Base-by-base conservation (phyloP, 768 basidiomycete species). In the Mrakia blollopis region DNA sequence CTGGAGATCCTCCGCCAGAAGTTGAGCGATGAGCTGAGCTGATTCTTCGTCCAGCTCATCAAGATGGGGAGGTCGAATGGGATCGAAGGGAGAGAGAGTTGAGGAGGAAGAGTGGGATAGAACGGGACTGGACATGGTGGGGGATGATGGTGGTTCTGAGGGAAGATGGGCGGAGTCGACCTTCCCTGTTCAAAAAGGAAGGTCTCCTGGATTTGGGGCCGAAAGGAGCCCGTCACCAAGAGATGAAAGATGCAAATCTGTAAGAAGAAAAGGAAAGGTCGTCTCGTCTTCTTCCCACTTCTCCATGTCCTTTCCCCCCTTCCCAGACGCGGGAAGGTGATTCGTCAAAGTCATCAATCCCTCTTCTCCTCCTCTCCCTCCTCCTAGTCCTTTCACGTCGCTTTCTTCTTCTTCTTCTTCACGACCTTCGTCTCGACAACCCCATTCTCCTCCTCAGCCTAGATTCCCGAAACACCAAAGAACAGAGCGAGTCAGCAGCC, bases 371-470 rank as follows among this genome's bases (percentile, higher is more conserved):
- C 14, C 23, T 62, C 32, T 62, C 61, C 32, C 62, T 18, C 28
- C 35, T 30, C 28, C 30, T 10, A 3, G 30, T 37, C 37, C 18
- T 16, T 63, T 62, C 61, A 18, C 37, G 23, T 65, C 21, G 13
- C 4, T 8, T 6, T 65, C 63, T 65, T 65, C 63, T 65, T 65
- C 63, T 65, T 65, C 63, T 65, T 65, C 32, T 65, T 65, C 5
- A 65, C 63, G 16, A 65, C 63, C 63, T 30, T 65, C 37, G 63
- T 65, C n/a, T 35, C 63, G 10, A 63, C 23, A 25, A 6, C 63
- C 9, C 30, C 63, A 23, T 30, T 35, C 63, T 65, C 63, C 63
- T 65, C 32, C 3, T 32, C 63, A 8, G 14, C 37, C 63, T 57
- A 54, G 23, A n/a, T n/a, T n/a, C n/a, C n/a, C 13, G 10, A n/a